These are phyloP conservation scores for Elymus sibiricus DNA, from an alignment of 176 grass and related monocot species.

Conservation along the genomic window DNA sequence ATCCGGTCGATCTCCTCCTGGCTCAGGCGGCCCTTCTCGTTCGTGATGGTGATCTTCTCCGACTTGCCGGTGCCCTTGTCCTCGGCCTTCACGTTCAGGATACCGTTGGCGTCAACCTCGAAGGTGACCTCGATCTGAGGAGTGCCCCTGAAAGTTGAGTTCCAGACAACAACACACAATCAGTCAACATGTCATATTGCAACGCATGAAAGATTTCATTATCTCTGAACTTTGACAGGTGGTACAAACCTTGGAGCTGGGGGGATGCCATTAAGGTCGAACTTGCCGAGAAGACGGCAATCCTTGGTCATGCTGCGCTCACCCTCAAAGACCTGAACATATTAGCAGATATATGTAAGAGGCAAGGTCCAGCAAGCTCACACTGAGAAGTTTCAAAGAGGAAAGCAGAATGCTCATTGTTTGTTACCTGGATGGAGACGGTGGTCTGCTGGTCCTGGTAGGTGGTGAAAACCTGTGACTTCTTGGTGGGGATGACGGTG, in stretches of 20 bases:
- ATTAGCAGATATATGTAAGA: neutral
- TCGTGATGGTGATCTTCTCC: constrained; percentile 78
- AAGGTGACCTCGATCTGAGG: constrained; percentile 69
- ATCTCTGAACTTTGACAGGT: neutral
- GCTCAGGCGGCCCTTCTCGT: constrained; percentile 72
- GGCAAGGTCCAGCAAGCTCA: neutral
- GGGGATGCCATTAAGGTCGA: constrained; percentile 54
- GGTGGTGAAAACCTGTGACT: constrained; percentile 75
- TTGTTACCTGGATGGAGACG: constrained; percentile 61
- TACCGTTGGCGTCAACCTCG: constrained; percentile 67
- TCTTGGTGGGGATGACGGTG: constrained; percentile 67
- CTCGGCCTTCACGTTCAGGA: constrained; percentile 62
- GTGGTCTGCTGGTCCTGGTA: constrained; percentile 75
- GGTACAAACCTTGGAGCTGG: constrained; percentile 44
- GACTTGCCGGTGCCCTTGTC: constrained; percentile 70
- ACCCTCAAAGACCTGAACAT: constrained; percentile 57
- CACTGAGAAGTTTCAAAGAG: neutral
- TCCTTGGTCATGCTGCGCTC: constrained; percentile 83
- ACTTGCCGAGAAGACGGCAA: constrained; percentile 72
- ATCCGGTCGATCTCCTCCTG: constrained; percentile 81
- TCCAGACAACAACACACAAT: neutral
- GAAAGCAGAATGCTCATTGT: neutral
- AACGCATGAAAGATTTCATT: too few relatives aligned
- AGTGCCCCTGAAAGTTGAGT: constrained; percentile 45
- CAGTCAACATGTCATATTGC: neutral